Percentiles rank a stretch among this genome's conserved stretches.
Conservation (phyloP, 441 rosid genomes). For the Populus hybrid region DNA sequence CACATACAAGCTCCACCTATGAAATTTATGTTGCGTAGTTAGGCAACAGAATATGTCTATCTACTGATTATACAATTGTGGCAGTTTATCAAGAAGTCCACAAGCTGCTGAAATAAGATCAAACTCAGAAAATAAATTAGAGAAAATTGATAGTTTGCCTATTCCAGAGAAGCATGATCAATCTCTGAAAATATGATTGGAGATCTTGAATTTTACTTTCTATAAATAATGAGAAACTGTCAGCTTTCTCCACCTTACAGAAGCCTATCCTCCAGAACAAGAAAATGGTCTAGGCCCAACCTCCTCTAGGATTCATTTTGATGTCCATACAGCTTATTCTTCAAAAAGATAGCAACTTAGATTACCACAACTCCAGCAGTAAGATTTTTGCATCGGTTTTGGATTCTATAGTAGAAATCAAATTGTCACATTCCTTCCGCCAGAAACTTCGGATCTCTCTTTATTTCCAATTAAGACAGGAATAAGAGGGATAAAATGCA, state of each 20-base stretch:
- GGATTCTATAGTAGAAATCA: background rate
- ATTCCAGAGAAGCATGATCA: background rate
- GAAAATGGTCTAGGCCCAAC: background rate
- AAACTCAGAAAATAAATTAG: background rate
- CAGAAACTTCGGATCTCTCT: background rate
- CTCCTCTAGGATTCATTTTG: background rate
- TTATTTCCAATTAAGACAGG: background rate
- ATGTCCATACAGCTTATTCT: background rate
- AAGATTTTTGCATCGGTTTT: background rate
- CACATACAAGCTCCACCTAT: background rate
- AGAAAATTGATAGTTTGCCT: background rate
- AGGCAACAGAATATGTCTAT: background rate
- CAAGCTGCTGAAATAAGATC: background rate
- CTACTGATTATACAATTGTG: background rate
- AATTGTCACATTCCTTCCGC: background rate
- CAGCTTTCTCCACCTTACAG: background rate
- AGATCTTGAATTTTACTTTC: background rate
- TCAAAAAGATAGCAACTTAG: background rate
- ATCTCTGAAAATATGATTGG: background rate
- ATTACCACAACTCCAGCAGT: background rate
- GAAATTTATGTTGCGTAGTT: background rate
- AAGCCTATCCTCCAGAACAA: background rate
- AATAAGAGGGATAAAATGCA: background rate
- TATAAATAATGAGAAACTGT: background rate
- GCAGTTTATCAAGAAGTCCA: background rate